Conservation (phyloP, 2,329 filamentous ascomycete genomes). For the Pleurostoma richardsiae region DNA sequence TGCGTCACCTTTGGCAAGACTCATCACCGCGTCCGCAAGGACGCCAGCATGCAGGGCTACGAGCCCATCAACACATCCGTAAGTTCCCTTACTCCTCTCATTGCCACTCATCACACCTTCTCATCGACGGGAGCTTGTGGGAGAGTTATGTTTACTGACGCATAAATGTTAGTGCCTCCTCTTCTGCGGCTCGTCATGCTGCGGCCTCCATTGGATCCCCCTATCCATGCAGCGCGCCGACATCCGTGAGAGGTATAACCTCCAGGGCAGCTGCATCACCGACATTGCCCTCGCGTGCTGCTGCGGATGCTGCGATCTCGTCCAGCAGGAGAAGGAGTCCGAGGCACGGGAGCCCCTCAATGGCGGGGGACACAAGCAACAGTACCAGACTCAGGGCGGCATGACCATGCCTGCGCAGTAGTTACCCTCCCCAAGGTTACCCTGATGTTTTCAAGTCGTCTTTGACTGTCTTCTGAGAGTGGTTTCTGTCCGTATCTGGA, state of each 20-base stretch:
- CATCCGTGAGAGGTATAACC: slow-evolving; percentile 37
- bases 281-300: slow-evolving; percentile 38
- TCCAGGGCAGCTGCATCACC: slow-evolving; percentile 35
- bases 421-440: too few species aligned
- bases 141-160: not conserved
- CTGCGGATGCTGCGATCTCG: slow-evolving; percentile 37
- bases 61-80: slow-evolving; percentile 42
- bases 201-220: slow-evolving; percentile 35
- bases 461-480: too few species aligned
- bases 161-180: slow-evolving; percentile 30
- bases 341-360: slow-evolving; percentile 24
- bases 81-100: slow-evolving; percentile 12
- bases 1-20: slow-evolving; percentile 45
- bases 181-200: slow-evolving; percentile 32
- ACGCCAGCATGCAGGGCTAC: slow-evolving; percentile 33
- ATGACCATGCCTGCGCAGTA: slow-evolving; percentile 13
- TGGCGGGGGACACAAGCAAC: slow-evolving; percentile 15
- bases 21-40: slow-evolving; percentile 36
- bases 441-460: too few species aligned
- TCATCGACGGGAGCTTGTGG: not conserved
- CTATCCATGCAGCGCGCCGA: slow-evolving; percentile 38
- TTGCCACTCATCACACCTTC: too few species aligned
- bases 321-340: slow-evolving; percentile 43
- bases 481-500: too few species aligned
- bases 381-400: slow-evolving; percentile 21